Evolutionary conservation across 192 early-diverging fungal genomes (phyloP).

Genomic region (Coemansia sp.): DNA sequence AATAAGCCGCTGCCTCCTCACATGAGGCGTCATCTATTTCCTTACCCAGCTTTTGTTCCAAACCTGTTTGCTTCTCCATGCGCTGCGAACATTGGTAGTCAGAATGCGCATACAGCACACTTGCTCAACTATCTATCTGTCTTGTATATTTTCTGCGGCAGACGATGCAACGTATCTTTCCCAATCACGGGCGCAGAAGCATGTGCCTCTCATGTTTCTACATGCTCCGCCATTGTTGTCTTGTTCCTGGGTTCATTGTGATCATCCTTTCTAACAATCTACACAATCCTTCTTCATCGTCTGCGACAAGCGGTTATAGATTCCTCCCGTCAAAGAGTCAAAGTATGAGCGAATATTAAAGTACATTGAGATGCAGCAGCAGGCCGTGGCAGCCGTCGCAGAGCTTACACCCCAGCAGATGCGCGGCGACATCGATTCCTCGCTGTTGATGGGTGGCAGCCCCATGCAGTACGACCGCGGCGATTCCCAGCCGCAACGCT

Average conservation of each 20-base stretch:
- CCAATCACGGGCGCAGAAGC: not conserved
- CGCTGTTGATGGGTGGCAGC: conserved; percentile 40
- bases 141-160: not conserved
- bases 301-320: conserved; percentile 22
- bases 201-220: not conserved
- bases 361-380: conserved; percentile 54
- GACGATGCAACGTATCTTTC: not conserved
- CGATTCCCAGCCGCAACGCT: conserved; percentile 13
- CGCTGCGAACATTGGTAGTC: too few species aligned
- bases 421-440: conserved; percentile 36
- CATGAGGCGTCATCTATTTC: not conserved
- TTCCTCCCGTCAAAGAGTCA: conserved; percentile 55
- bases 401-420: conserved; percentile 25
- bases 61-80: too few species aligned
- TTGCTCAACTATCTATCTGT: too few species aligned
- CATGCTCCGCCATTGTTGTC: not conserved
- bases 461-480: conserved; percentile 27
- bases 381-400: conserved; percentile 36
- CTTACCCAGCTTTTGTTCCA: not conserved
- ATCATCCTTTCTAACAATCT: not conserved
- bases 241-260: not conserved
- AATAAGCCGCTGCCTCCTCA: not conserved
- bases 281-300: not conserved
- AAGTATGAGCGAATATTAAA: conserved; percentile 55
- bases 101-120: too few species aligned